Evolutionary conservation across 495 filamentous ascomycete genomes (phyloP).

Genomic region (Trichocladium uniseriatum): DNA sequence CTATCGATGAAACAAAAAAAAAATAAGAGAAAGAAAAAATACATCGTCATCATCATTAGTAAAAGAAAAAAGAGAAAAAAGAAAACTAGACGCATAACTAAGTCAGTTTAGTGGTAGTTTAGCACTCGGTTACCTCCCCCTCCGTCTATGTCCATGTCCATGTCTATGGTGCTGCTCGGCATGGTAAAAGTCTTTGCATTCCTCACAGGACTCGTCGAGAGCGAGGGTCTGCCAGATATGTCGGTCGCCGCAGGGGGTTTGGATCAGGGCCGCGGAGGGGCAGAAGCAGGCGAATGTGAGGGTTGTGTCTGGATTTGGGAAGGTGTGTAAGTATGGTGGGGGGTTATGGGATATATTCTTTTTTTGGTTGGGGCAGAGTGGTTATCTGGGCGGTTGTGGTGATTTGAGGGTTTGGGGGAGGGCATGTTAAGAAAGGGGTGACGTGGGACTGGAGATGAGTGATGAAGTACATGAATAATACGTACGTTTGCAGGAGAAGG

Average conservation of each 20-base stretch:
- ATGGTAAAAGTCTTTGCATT: constrained; percentile 11
- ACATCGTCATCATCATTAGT: neutral
- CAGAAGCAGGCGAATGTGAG: constrained; percentile 25
- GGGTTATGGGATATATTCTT: too few relatives aligned
- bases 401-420: neutral
- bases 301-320: constrained; percentile 4
- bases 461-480: neutral
- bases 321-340: too few relatives aligned
- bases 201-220: constrained; percentile 22
- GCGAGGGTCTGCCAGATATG: constrained; percentile 26
- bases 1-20: too few relatives aligned
- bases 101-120: too few relatives aligned
- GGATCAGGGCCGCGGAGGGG: constrained; percentile 20
- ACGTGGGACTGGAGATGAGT: neutral
- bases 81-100: too few relatives aligned
- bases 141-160: too few relatives aligned
- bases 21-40: neutral
- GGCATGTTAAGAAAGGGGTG: neutral
- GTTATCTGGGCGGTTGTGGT: too few relatives aligned
- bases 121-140: too few relatives aligned
- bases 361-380: too few relatives aligned
- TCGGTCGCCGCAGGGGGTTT: constrained; percentile 21
- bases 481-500: constrained; percentile 18
- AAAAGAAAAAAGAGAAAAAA: too few relatives aligned
- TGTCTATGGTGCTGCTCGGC: neutral